Base-by-base conservation (phyloP, 495 filamentous ascomycete genomes). In the Thozetella sp. region DNA sequence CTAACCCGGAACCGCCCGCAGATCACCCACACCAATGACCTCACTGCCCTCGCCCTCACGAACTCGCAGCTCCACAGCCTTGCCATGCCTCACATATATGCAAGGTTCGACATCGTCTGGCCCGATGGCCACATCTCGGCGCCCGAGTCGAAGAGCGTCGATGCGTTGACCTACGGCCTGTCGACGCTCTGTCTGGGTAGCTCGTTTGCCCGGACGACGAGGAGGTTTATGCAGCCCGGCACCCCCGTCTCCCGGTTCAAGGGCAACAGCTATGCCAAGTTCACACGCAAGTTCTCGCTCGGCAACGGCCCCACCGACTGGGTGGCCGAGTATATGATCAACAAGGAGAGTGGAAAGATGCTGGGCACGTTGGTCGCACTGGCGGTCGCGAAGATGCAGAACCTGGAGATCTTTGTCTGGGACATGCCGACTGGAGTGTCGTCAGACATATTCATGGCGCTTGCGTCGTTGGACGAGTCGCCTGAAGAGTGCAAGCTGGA, bases 381-480 rank as follows among this genome's bases (percentile, higher is more conserved):
- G 63, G 91, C 93, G 2, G 80, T 97, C 23, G 85, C 88, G 25
- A 86, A 91, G 56, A 97, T 97, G 94, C 79, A 88, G 22, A 93
- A 93, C 62, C 83, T 98, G 20, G 93, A 98, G 72, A 88, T 87
- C 0, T 98, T 98, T 65, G 79, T 93, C 12, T 98, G 94, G 94
- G 93, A 98, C 69, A 97, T 97, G 93, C 92, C 93, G 0, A 97
- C 93, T 0, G 94, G 94, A 0, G 89, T 97, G 23, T 73, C 94
- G 43, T 83, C 93, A 52, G 92, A 96, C 64, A 88, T 96, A 25
- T 98, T 94, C 83, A 83, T 93, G 66, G 88, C 94, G 22, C 80
- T 97, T 43, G 82, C 88, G 0, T 94, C 90, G 0, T 77, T 95
- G 22, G 83, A 88, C 63, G 75, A 86, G 48, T 76, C 82, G n/a